Percentiles rank a stretch among this genome's conserved stretches.
Conservation (phyloP, 2,329 filamentous ascomycete genomes). For the Paecilomyces dactylethromorphus region DNA sequence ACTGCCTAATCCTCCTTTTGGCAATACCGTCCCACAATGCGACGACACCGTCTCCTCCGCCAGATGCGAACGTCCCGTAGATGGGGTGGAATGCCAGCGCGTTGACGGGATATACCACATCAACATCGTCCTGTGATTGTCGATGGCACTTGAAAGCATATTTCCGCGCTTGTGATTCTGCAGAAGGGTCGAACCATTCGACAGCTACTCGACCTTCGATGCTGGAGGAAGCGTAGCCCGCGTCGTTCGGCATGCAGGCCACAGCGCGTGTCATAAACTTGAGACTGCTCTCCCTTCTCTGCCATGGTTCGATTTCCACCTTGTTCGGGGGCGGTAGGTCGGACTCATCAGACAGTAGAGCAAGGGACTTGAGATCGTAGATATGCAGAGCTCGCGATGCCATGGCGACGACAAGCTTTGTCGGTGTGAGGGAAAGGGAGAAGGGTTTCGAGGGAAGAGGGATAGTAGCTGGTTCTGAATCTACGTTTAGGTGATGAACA, state of each 20-base stretch:
- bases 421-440: slow-evolving; percentile 68
- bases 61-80: slow-evolving; percentile 78
- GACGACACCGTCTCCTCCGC: slow-evolving; percentile 86
- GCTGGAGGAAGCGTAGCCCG: slow-evolving; percentile 82
- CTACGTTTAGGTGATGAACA: slow-evolving; percentile 61
- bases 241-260: slow-evolving; percentile 93
- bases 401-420: slow-evolving; percentile 93
- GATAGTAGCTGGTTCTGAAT: slow-evolving; percentile 55
- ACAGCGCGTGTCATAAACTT: slow-evolving; percentile 95
- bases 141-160: slow-evolving; percentile 99
- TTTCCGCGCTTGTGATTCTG: slow-evolving; percentile 82
- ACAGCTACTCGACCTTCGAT: slow-evolving; percentile 96
- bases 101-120: slow-evolving; percentile 88
- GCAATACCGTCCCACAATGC: slow-evolving; percentile 87
- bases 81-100: slow-evolving; percentile 80
- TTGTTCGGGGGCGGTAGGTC: slow-evolving; percentile 32
- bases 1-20: slow-evolving; percentile 83
- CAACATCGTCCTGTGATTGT: slow-evolving; percentile 61
- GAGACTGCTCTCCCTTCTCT: slow-evolving; percentile 84
- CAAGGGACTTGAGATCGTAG: slow-evolving; percentile 73
- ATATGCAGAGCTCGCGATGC: slow-evolving; percentile 88
- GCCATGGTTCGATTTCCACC: slow-evolving; percentile 69
- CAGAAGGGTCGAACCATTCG: slow-evolving; percentile 91
- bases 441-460: slow-evolving; percentile 80
- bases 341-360: slow-evolving; percentile 45